Evolutionary conservation across 2,329 filamentous ascomycete species (phyloP).

Genomic region (Bipolaris victoriae): DNA sequence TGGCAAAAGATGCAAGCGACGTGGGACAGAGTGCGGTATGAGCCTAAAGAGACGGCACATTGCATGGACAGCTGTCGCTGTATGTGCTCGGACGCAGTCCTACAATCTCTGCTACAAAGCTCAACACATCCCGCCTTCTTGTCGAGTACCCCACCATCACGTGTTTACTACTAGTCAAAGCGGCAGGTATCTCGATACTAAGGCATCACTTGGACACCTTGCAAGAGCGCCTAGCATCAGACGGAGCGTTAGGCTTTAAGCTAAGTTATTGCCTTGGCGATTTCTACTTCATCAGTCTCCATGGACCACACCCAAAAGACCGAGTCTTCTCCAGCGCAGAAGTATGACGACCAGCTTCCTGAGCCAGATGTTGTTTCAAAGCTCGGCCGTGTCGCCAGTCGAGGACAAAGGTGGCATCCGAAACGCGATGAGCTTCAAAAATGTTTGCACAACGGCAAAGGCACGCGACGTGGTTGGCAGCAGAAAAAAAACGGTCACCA

Average conservation of each 20-base stretch:
- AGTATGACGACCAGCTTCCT: background rate
- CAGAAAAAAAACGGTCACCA: background rate
- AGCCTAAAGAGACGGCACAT: background rate
- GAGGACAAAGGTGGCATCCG: slow-evolving; percentile 8
- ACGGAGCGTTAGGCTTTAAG: background rate
- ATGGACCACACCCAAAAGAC: background rate
- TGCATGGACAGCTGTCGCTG: slow-evolving; percentile 20
- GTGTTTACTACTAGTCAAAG: background rate
- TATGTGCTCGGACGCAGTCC: slow-evolving; percentile 1
- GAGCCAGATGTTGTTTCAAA: slow-evolving; percentile 20
- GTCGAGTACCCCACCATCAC: slow-evolving; percentile 7
- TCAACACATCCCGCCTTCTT: background rate
- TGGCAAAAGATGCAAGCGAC: slow-evolving; percentile 21
- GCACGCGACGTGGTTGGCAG: slow-evolving; percentile 18
- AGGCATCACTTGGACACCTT: background rate
- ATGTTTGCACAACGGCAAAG: slow-evolving; percentile 24
- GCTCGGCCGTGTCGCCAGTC: slow-evolving; percentile 13
- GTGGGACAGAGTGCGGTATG: slow-evolving; percentile 16
- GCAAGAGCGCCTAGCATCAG: background rate
- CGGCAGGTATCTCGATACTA: background rate
- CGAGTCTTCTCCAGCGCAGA: background rate
- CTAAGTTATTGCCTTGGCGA: background rate
- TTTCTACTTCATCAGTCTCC: background rate
- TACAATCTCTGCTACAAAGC: slow-evolving; percentile 5
- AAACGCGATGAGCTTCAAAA: slow-evolving; percentile 31